Conservation (phyloP, 208 protist species). For the Blastocrithidia nonstop region DNA sequence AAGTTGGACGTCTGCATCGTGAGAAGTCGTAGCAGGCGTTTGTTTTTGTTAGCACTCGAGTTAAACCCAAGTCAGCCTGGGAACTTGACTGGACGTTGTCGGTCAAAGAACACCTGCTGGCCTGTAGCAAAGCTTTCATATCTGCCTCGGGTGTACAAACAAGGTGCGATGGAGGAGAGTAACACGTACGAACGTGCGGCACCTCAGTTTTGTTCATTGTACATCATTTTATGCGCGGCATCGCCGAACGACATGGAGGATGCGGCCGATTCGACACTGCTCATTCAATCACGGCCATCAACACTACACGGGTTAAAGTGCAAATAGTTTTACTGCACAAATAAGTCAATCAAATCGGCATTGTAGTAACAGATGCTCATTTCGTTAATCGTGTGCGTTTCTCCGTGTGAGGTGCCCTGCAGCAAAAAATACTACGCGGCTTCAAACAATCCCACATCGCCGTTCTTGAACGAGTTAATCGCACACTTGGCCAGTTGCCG, state of each 20-base stretch:
- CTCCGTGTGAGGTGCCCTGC: conserved; percentile 40
- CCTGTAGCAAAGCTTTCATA: conserved; percentile 71
- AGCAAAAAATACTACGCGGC: conserved; percentile 76
- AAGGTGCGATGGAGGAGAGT: conserved; percentile 61
- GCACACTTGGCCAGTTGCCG: conserved; percentile 43
- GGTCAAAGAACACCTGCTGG: conserved; percentile 63
- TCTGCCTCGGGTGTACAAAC: conserved; percentile 64
- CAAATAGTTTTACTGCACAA: conserved; percentile 93
- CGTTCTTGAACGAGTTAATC: conserved; percentile 78
- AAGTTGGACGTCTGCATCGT: conserved; percentile 48
- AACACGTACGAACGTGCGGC: conserved; percentile 59
- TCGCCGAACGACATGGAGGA: conserved; percentile 63
- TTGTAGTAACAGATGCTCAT: conserved; percentile 85
- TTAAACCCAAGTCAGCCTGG: conserved; percentile 78
- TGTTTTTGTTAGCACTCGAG: conserved; percentile 80
- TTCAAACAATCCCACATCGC: conserved; percentile 86
- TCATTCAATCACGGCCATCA: conserved; percentile 11
- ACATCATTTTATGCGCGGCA: conserved; percentile 65
- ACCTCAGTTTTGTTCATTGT: conserved; percentile 79
- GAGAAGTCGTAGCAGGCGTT: conserved; percentile 44
- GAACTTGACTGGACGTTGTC: conserved; percentile 78
- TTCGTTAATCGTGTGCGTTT: conserved; percentile 44
- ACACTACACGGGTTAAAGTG: conserved; percentile 55
- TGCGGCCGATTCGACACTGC: conserved; percentile 27
- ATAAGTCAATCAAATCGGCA: conserved; percentile 84